Evolutionary conservation across 331 rosid species (phyloP).

Genomic region (Malus hybrid): DNA sequence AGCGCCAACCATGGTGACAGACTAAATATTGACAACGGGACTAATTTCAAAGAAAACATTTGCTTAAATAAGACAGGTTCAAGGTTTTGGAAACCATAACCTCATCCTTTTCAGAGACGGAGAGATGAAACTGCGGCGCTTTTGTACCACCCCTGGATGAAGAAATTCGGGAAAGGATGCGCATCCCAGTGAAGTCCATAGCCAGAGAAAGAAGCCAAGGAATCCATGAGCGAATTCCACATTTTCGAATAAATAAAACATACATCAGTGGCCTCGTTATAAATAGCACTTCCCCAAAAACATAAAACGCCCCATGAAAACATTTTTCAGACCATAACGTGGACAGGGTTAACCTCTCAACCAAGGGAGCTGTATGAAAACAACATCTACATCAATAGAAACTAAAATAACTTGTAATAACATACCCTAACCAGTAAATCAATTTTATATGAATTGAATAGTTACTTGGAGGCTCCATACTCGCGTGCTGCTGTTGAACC

Average conservation of each 20-base stretch:
- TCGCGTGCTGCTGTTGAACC: slow-evolving; percentile 55
- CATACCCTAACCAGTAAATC: neutral
- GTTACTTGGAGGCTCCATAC: slow-evolving; percentile 51
- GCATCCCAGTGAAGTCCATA: slow-evolving; percentile 48
- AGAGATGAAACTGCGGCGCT: slow-evolving; percentile 33
- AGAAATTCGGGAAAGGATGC: slow-evolving; percentile 51
- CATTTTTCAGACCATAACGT: slow-evolving; percentile 60
- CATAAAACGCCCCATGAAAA: slow-evolving; percentile 49
- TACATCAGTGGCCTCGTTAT: slow-evolving; percentile 78
- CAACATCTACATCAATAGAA: slow-evolving; percentile 13
- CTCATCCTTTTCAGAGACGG: slow-evolving; percentile 73
- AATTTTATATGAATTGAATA: neutral
- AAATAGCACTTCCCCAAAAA: slow-evolving; percentile 66
- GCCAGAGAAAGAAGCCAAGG: slow-evolving; percentile 85
- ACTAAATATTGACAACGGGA: too few species aligned
- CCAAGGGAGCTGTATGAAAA: slow-evolving; percentile 40
- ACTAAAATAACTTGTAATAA: neutral
- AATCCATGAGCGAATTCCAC: slow-evolving; percentile 73
- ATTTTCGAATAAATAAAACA: slow-evolving; percentile 68
- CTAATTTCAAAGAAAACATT: neutral
- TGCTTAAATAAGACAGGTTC: neutral
- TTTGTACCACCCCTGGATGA: slow-evolving; percentile 23
- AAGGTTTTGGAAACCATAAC: slow-evolving; percentile 28
- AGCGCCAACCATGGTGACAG: neutral
- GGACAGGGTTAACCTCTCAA: slow-evolving; percentile 49